Conservation (phyloP, 1,284 basidiomycete genomes). For the Ceratobasidium sp. region DNA sequence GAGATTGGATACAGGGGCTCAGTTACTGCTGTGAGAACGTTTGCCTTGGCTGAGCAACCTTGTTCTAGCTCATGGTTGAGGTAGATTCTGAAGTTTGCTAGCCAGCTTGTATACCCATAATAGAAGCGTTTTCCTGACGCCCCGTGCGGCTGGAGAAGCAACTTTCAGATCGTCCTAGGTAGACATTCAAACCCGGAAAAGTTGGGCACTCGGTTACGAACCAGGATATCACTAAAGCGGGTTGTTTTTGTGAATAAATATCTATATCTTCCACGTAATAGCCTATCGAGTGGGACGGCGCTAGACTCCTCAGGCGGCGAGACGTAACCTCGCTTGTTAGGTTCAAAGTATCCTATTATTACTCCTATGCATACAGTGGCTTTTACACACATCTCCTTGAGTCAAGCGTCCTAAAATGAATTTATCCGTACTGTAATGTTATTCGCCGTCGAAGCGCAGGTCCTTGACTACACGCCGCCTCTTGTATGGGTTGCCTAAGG, state of each 20-base stretch:
- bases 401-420: background rate
- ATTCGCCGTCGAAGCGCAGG: conserved; percentile 36
- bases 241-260: too few species aligned
- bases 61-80: background rate
- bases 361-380: background rate
- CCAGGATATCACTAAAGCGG: too few species aligned
- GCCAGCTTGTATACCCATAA: background rate
- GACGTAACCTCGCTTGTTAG: too few species aligned
- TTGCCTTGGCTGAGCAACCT: background rate
- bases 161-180: too few species aligned
- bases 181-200: too few species aligned
- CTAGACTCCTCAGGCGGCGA: too few species aligned
- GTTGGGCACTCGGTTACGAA: too few species aligned
- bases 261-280: too few species aligned
- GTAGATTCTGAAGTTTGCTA: background rate
- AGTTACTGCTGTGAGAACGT: background rate
- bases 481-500: conserved; percentile 20
- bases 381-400: background rate
- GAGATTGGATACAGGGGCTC: background rate
- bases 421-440: background rate
- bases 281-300: too few species aligned
- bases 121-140: background rate
- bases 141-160: background rate
- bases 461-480: conserved; percentile 31
- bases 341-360: background rate